A percentile compares a stretch with the other conserved stretches of the same genome.
phyloP scores from a whole-genome alignment of 345 rosid species.

The Hevea brasiliensis region DNA sequence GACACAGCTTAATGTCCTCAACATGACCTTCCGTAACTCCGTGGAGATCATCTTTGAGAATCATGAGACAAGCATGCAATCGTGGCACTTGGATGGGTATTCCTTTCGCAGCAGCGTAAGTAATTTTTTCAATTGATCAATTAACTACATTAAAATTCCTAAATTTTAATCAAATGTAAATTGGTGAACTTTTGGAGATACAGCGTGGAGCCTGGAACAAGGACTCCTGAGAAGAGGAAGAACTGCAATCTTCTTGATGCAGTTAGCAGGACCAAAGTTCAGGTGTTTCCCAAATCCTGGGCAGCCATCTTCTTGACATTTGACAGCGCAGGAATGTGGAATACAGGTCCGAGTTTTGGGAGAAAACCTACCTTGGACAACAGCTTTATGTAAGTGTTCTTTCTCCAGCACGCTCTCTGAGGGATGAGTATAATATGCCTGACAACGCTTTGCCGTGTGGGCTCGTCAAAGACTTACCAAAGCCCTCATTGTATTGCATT shows the following conservation, averaged over 20 bases:
- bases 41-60: slow-evolving; percentile 80
- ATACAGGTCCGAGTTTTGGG: slow-evolving; percentile 70
- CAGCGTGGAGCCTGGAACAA: slow-evolving; percentile 71
- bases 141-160: no score
- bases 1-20: slow-evolving; percentile 42
- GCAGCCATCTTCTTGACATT: slow-evolving; percentile 76
- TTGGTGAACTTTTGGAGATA: no score
- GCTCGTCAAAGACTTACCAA: slow-evolving; percentile 49
- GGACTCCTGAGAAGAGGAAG: slow-evolving; percentile 76
- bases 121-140: neutral
- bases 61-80: slow-evolving; percentile 62
- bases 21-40: slow-evolving; percentile 65
- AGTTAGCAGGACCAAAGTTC: slow-evolving; percentile 79
- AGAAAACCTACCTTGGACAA: slow-evolving; percentile 70
- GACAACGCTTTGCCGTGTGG: slow-evolving; percentile 64
- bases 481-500: slow-evolving; percentile 60
- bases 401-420: slow-evolving; percentile 67
- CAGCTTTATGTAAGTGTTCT: slow-evolving; percentile 22
- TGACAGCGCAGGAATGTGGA: slow-evolving; percentile 97
- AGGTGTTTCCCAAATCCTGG: slow-evolving; percentile 87
- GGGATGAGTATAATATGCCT: slow-evolving; percentile 82
- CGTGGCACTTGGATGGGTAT: slow-evolving; percentile 64
- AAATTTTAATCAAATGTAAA: no score
- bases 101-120: slow-evolving; percentile 81
- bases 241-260: slow-evolving; percentile 82